These are phyloP conservation scores for Coemansia sp. DNA, from an alignment of 192 early-diverging fungal species.

Conservation along the genomic window DNA sequence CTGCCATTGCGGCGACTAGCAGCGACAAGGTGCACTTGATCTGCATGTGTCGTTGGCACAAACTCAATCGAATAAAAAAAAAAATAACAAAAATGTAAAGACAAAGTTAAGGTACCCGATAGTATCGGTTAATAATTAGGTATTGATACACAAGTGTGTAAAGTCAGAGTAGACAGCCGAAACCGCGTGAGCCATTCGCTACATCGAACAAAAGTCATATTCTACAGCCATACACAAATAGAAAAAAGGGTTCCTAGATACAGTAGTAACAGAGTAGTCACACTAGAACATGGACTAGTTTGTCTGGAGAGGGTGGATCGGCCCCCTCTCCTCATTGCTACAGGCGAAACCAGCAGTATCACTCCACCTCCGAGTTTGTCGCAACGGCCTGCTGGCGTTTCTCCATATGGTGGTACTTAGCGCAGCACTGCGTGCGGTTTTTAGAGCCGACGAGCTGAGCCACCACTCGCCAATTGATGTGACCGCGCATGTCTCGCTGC, in stretches of 20 bases:
- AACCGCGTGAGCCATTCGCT: constrained; percentile 5
- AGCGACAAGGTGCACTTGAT: constrained; percentile 5
- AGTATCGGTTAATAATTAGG: background rate
- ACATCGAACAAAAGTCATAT: constrained; percentile 2
- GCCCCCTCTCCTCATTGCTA: background rate
- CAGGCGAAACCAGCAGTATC: background rate
- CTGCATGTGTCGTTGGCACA: constrained; percentile 1
- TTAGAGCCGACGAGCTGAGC: constrained; percentile 1
- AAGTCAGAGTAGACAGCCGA: background rate
- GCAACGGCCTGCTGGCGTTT: background rate
- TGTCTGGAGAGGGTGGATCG: background rate
- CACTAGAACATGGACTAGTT: background rate
- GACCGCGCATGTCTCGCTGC: background rate
- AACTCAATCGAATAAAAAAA: background rate
- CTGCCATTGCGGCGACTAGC: background rate
- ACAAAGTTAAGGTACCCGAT: background rate
- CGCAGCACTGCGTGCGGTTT: background rate
- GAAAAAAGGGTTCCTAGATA: background rate
- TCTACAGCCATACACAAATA: background rate
- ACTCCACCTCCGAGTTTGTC: background rate
- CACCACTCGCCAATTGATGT: constrained; percentile 7
- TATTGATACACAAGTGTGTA: background rate
- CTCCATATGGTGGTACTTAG: background rate
- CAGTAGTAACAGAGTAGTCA: background rate
- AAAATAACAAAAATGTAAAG: background rate